A percentile compares a stretch with the other conserved stretches of the same genome.
Conservation (phyloP, 306 rosid species). For the Boehmeria nivea region DNA sequence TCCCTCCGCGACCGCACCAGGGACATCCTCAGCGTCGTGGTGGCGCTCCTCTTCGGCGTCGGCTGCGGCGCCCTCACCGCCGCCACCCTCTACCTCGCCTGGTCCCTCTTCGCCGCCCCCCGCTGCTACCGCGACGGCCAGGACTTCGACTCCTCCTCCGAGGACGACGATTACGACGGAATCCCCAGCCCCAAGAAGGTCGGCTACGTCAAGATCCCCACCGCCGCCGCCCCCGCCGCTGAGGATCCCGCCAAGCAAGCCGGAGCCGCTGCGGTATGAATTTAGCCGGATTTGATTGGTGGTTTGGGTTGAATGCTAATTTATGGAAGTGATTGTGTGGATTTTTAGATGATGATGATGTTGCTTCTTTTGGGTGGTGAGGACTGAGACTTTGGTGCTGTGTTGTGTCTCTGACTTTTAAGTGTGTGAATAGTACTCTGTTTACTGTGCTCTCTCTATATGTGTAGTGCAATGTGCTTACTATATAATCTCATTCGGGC, state of each 20-base stretch:
- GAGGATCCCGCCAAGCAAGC: slow-evolving; percentile 1
- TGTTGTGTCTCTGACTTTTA: neutral
- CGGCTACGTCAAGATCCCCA: slow-evolving; percentile 65
- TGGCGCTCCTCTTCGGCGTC: slow-evolving; percentile 83
- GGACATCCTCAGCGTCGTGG: slow-evolving; percentile 86
- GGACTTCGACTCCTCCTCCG: slow-evolving; percentile 11
- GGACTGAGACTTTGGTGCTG: too few relatives aligned
- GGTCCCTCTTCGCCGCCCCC: slow-evolving; percentile 56
- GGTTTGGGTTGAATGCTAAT: neutral
- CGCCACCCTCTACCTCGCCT: slow-evolving; percentile 77
- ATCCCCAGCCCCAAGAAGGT: slow-evolving; percentile 45
- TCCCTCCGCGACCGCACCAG: slow-evolving; percentile 88
- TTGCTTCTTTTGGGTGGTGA: too few relatives aligned
- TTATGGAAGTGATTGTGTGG: neutral
- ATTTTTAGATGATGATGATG: neutral
- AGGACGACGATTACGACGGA: slow-evolving; percentile 7
- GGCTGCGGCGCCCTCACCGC: slow-evolving; percentile 88
- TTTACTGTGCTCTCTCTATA: too few relatives aligned
- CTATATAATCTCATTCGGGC: too few relatives aligned
- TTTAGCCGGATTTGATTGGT: neutral
- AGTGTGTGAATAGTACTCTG: neutral
- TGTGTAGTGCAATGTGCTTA: too few relatives aligned
- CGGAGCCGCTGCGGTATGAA: slow-evolving; percentile 8
- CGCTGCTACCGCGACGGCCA: slow-evolving; percentile 26
- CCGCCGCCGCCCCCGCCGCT: slow-evolving; percentile 2